Evolutionary conservation across 768 basidiomycete species (phyloP).

Genomic region (Dioszegia hungarica): DNA sequence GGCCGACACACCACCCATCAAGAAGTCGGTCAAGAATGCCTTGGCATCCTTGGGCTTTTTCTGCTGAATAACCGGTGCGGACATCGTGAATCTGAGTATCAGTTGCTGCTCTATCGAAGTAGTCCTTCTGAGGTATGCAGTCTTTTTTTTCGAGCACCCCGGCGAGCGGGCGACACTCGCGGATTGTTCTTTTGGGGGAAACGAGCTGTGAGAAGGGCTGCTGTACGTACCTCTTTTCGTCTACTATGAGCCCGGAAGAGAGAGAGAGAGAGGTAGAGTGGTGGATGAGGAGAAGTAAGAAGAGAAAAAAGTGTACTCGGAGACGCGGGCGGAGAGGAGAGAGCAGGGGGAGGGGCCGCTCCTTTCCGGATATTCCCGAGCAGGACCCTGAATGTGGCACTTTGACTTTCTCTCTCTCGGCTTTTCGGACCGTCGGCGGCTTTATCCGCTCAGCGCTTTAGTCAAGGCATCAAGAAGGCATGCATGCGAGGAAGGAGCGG

Average conservation of each 20-base stretch:
- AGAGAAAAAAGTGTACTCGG: constrained; percentile 21
- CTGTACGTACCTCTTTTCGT: constrained; percentile 50
- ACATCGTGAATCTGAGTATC: constrained; percentile 5
- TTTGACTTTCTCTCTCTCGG: not conserved
- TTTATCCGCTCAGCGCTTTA: no score
- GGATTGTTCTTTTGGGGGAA: no score
- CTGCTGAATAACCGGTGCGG: constrained; percentile 9
- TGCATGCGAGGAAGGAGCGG: no score
- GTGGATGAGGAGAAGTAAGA: constrained; percentile 50
- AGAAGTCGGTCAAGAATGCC: constrained; percentile 67
- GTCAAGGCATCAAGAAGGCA: no score
- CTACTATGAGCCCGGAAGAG: constrained; percentile 17
- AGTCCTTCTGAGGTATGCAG: no score
- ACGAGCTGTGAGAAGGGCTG: no score
- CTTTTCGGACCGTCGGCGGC: no score
- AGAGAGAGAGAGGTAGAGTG: constrained; percentile 38
- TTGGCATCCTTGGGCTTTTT: constrained; percentile 79
- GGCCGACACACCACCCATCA: constrained; percentile 55
- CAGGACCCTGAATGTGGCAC: constrained; percentile 12
- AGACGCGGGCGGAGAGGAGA: no score
- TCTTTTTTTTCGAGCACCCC: no score
- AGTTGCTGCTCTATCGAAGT: no score
- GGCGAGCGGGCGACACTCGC: no score
- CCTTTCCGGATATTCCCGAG: not conserved
- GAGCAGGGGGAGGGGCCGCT: no score